These are phyloP conservation scores for Crataegus laevigata DNA, from an alignment of 306 rosid species.

Conservation along the genomic window DNA sequence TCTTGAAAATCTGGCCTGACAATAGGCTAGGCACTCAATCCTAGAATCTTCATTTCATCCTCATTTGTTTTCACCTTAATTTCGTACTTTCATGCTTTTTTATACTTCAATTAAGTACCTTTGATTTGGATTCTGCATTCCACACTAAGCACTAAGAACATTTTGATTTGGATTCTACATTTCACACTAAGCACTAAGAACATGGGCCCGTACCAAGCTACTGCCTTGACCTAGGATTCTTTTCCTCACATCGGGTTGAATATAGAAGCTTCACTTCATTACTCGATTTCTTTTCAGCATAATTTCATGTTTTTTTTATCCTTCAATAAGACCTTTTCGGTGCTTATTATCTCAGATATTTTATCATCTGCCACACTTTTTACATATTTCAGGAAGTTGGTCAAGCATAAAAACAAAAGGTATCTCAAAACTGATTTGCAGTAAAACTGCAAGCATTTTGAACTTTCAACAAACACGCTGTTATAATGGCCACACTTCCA, in stretches of 20 bases:
- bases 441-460: not conserved
- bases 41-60: not conserved
- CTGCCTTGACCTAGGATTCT: no score
- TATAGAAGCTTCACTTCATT: not conserved
- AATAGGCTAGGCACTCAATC: conserved; percentile 36
- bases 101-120: not conserved
- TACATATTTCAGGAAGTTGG: conserved; percentile 59
- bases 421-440: not conserved
- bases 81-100: not conserved
- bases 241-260: no score
- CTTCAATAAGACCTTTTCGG: not conserved
- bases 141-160: no score
- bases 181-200: no score
- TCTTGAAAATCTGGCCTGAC: conserved; percentile 67
- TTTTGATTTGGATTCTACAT: not conserved
- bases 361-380: not conserved
- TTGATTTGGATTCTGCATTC: not conserved
- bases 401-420: conserved; percentile 24
- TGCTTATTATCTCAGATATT: not conserved
- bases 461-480: not conserved
- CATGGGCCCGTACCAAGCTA: no score
- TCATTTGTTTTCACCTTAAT: not conserved
- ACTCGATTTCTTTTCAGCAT: not conserved
- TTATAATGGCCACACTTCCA: not conserved
- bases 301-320: not conserved